Conservation (phyloP, 345 rosid species). For the Pistacia atlantica region DNA sequence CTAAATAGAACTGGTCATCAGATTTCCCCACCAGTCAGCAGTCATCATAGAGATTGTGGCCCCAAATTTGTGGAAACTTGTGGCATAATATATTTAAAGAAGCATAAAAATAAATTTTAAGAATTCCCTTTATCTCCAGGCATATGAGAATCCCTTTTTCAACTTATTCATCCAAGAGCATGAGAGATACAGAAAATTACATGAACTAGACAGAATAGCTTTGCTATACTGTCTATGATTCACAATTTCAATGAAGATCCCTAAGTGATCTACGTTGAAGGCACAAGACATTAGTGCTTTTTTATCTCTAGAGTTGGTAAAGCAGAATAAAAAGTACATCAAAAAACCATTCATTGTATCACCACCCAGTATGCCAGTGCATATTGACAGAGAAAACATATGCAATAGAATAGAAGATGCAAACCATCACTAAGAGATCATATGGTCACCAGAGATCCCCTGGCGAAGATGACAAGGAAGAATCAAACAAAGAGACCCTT, state of each 20-base stretch:
- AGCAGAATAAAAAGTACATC: constrained; percentile 9
- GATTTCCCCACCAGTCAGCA: no score
- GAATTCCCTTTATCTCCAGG: no score
- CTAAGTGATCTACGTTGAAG: not conserved
- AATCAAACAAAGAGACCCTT: constrained; percentile 33
- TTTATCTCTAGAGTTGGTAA: not conserved
- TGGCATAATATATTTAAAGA: no score
- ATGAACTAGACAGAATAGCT: not conserved
- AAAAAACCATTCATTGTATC: not conserved
- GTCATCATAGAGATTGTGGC: no score
- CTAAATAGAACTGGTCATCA: no score
- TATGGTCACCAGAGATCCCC: constrained; percentile 30
- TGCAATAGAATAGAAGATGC: not conserved
- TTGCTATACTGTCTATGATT: not conserved
- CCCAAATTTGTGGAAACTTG: no score
- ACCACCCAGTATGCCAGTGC: not conserved
- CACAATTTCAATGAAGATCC: not conserved
- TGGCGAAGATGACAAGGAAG: constrained; percentile 33
- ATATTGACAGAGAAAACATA: constrained; percentile 12
- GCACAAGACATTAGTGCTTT: constrained; percentile 4
- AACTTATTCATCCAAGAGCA: not conserved
- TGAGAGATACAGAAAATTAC: not conserved
- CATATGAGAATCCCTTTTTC: not conserved
- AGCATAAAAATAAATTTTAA: no score
- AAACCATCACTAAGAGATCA: constrained; percentile 1